phyloP scores from a whole-genome alignment of 140 eudicot species.

The Stevia rebaudiana region DNA sequence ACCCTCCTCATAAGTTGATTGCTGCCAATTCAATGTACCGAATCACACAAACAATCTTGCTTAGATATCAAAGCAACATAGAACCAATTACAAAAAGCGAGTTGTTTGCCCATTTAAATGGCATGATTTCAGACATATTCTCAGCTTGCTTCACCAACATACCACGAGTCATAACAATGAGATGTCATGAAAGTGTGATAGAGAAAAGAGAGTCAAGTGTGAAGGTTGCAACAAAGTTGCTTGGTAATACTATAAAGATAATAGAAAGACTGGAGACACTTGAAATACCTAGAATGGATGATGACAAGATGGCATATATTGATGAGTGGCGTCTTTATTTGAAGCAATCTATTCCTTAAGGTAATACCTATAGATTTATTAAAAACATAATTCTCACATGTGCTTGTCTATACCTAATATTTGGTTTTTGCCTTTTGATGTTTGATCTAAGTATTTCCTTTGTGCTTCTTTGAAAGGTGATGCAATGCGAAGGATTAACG shows the following conservation, averaged over 20 bases:
- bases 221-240: conserved; percentile 21
- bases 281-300: conserved; percentile 13
- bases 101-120: not conserved
- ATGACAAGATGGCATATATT: conserved; percentile 7
- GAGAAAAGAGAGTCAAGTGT: conserved; percentile 20
- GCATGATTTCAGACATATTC: conserved; percentile 18
- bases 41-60: conserved; percentile 18
- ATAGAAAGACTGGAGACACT: not conserved
- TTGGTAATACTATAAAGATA: conserved; percentile 18
- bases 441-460: not conserved
- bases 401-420: too few species aligned
- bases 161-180: conserved; percentile 17
- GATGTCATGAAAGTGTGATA: conserved; percentile 15
- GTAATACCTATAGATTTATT: too few species aligned
- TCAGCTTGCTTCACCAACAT: conserved; percentile 30
- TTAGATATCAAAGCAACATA: not conserved
- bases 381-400: too few species aligned
- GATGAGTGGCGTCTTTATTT: conserved; percentile 25
- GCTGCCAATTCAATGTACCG: conserved; percentile 30
- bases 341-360: not conserved
- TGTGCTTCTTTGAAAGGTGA: not conserved
- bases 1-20: conserved; percentile 11
- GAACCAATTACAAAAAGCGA: not conserved
- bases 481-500: too few species aligned
- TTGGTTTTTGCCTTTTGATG: too few species aligned